Percentiles rank a stretch among this genome's conserved stretches.
phyloP scores from a whole-genome alignment of 1,284 basidiomycete genomes.

The Ustilago hordei region DNA sequence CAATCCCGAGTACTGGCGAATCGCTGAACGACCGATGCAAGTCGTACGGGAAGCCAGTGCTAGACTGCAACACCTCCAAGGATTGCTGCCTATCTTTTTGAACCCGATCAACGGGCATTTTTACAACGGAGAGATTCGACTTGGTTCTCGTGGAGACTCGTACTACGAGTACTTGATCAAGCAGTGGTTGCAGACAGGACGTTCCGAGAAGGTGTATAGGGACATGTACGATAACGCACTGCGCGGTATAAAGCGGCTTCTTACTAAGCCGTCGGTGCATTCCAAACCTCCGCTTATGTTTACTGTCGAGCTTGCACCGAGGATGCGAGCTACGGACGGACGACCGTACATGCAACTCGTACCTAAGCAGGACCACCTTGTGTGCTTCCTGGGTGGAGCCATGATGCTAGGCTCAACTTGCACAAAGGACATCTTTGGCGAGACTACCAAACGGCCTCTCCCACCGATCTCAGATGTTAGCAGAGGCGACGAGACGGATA shows the following conservation, averaged over 20 bases:
- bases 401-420: slow-evolving; percentile 83
- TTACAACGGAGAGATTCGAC: slow-evolving; percentile 80
- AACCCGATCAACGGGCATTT: slow-evolving; percentile 77
- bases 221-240: slow-evolving; percentile 90
- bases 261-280: slow-evolving; percentile 74
- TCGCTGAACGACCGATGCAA: slow-evolving; percentile 75
- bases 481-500: slow-evolving; percentile 74
- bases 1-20: slow-evolving; percentile 82
- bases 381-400: slow-evolving; percentile 92
- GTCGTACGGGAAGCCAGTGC: slow-evolving; percentile 44
- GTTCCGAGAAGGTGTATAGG: slow-evolving; percentile 82
- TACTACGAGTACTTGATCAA: slow-evolving; percentile 88
- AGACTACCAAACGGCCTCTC: slow-evolving; percentile 19
- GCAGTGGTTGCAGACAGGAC: slow-evolving; percentile 73
- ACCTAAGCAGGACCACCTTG: slow-evolving; percentile 94
- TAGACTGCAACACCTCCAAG: slow-evolving; percentile 73
- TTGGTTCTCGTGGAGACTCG: slow-evolving; percentile 92
- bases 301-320: slow-evolving; percentile 79
- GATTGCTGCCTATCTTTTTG: slow-evolving; percentile 86
- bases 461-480: slow-evolving; percentile 71
- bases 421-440: slow-evolving; percentile 31
- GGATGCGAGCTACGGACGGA: slow-evolving; percentile 9
- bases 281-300: slow-evolving; percentile 75
- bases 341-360: slow-evolving; percentile 70
- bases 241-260: slow-evolving; percentile 80